These are phyloP conservation scores for Colletotrichum orchidophilum DNA, from an alignment of 2,329 filamentous ascomycete genomes.

Conservation along the genomic window DNA sequence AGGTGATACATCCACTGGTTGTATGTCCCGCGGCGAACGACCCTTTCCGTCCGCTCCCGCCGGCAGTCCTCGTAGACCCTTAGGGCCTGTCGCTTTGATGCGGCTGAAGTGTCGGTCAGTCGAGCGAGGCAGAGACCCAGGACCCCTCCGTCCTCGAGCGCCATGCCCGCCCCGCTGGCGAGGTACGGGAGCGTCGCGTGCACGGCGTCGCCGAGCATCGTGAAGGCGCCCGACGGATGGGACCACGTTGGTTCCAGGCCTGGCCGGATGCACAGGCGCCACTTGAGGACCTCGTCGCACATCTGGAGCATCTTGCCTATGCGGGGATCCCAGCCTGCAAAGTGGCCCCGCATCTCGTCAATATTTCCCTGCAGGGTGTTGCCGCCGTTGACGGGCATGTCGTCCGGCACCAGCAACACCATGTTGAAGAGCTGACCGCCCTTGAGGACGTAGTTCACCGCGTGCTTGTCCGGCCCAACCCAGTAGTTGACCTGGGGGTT, in stretches of 20 bases:
- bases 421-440: constrained; percentile 41
- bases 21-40: constrained; percentile 67
- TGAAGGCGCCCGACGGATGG: constrained; percentile 63
- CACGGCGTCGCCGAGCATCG: constrained; percentile 70
- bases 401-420: constrained; percentile 54
- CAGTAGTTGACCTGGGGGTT: constrained; percentile 40
- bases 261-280: constrained; percentile 66
- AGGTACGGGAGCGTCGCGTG: constrained; percentile 73
- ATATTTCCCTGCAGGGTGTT: constrained; percentile 57
- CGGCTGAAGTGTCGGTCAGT: constrained; percentile 49
- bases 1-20: constrained; percentile 72
- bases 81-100: constrained; percentile 46
- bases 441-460: constrained; percentile 42
- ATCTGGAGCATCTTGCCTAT: constrained; percentile 65
- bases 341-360: constrained; percentile 57
- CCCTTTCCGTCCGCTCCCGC: constrained; percentile 65
- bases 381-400: constrained; percentile 44
- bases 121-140: constrained; percentile 63
- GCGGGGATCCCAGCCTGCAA: constrained; percentile 65
- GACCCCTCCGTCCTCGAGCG: constrained; percentile 67
- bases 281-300: constrained; percentile 68
- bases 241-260: constrained; percentile 63
- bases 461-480: constrained; percentile 40
- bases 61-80: constrained; percentile 66
- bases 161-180: constrained; percentile 65